Evolutionary conservation across 2,329 filamentous ascomycete species (phyloP), one percentile per base, ranked within the genome.

Genomic region (Ascochyta pisi): DNA sequence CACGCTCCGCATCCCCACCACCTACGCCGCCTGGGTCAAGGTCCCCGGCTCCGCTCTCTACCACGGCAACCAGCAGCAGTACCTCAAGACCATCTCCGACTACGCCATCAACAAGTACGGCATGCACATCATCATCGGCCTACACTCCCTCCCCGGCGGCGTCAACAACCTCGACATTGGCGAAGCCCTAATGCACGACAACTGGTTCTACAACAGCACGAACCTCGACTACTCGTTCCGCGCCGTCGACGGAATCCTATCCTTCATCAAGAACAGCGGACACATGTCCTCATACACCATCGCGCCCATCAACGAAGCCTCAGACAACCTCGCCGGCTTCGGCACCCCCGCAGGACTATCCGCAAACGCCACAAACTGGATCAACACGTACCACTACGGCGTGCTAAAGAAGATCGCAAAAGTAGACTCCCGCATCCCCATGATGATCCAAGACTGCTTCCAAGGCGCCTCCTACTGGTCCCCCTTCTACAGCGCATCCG

Each of bases 291-390:
- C 64, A 6, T 76, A 66, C 59, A 75, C 73, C 35, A 60, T 77
- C 27, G 67, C 65, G 3, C 71, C 74, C 6, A 70, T 77, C 61
- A 77, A 77, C 62, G 74, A 77, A 46, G 61, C 74, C 1, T 64
- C 62, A 12, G 75, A 77, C 63, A 74, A 54, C 29, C 44, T 75
- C 23, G 47, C 60, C 10, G 62, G 51, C 29, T 75, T 76, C 46
- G 73, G 63, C 23, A 69, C 67, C 1, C 57, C 69, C 3, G 66
- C 65, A 2, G 69, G 64, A 15, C 64, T 77, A 2, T 66, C 71
- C 3, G 54, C 55, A 15, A 64, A 60, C 26, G 70, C 66, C 27
- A 61, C 68, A 6, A 62, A 64, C 39, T 76, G 70, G 69, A 61
- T 74, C 10, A 58, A 64, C 38, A 70, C 62, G 6, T 77, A 76